Percentiles rank a stretch among this genome's conserved stretches.
Evolutionary conservation across 2,329 filamentous ascomycete genomes (phyloP).

Genomic region (Alternaria brassicicola): DNA sequence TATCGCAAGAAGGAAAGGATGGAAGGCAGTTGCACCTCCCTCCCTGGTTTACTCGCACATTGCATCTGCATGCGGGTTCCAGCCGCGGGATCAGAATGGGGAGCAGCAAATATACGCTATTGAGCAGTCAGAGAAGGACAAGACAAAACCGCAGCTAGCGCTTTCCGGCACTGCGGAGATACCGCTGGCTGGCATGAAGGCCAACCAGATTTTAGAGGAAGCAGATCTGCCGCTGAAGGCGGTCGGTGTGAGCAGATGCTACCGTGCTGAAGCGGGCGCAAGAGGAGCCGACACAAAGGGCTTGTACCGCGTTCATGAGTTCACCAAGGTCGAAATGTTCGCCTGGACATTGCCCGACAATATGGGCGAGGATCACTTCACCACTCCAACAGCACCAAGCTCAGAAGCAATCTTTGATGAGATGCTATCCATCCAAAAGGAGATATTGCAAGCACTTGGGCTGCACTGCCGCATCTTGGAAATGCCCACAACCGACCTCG

Average conservation of each 20-base stretch:
- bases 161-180: conserved; percentile 94
- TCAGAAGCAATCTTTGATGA: conserved; percentile 74
- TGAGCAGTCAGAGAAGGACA: conserved; percentile 68
- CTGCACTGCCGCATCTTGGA: conserved; percentile 88
- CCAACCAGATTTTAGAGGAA: conserved; percentile 70
- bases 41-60: conserved; percentile 93
- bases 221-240: conserved; percentile 74
- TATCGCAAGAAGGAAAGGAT: conserved; percentile 74
- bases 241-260: conserved; percentile 89
- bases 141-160: conserved; percentile 68
- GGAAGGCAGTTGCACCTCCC: conserved; percentile 81
- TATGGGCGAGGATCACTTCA: conserved; percentile 41
- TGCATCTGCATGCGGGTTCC: conserved; percentile 88
- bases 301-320: conserved; percentile 95
- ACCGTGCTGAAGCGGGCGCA: conserved; percentile 91
- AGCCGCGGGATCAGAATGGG: conserved; percentile 85
- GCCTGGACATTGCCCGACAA: conserved; percentile 76
- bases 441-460: conserved; percentile 77
- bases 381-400: conserved; percentile 40
- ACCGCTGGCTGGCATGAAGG: conserved; percentile 88
- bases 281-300: conserved; percentile 91
- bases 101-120: conserved; percentile 92
- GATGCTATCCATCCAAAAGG: conserved; percentile 83
- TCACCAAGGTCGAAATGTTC: conserved; percentile 98
- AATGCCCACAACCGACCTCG: conserved; percentile 89